These are phyloP conservation scores for Solanum virginianum DNA, from an alignment of 257 asterid species.

Conservation along the genomic window DNA sequence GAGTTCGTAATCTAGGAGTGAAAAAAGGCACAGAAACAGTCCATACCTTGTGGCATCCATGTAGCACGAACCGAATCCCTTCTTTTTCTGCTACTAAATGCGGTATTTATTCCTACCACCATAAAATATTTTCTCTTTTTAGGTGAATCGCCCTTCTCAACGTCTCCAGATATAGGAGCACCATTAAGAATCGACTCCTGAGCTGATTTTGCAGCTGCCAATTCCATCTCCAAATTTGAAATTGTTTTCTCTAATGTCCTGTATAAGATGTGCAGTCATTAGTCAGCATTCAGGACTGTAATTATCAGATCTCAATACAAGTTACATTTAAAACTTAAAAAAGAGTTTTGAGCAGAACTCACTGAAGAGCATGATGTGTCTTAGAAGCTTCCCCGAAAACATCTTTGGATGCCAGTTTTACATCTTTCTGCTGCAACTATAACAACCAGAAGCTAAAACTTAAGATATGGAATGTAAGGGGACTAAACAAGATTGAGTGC, in stretches of 20 bases:
- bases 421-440: conserved; percentile 34
- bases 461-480: neutral
- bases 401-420: conserved; percentile 36
- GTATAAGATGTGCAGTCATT: neutral
- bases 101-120: conserved; percentile 83
- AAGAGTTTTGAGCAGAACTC: conserved; percentile 10
- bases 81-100: conserved; percentile 86
- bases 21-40: neutral
- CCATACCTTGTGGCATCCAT: conserved; percentile 92
- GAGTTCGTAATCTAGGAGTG: neutral
- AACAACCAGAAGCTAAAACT: neutral
- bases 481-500: neutral
- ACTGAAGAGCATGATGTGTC: conserved; percentile 50
- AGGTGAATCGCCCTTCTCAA: conserved; percentile 15
- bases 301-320: neutral
- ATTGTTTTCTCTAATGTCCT: conserved; percentile 76
- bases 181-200: conserved; percentile 63
- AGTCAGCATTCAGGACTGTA: neutral
- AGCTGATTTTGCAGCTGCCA: conserved; percentile 74
- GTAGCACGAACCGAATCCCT: conserved; percentile 86
- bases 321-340: neutral
- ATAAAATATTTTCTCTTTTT: conserved; percentile 46
- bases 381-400: conserved; percentile 44
- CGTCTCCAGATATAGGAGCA: conserved; percentile 53
- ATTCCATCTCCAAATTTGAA: conserved; percentile 70